A percentile compares a stretch with the other conserved stretches of the same genome.
Conservation (phyloP, 2,329 filamentous ascomycete species). For the Colletotrichum sp. region DNA sequence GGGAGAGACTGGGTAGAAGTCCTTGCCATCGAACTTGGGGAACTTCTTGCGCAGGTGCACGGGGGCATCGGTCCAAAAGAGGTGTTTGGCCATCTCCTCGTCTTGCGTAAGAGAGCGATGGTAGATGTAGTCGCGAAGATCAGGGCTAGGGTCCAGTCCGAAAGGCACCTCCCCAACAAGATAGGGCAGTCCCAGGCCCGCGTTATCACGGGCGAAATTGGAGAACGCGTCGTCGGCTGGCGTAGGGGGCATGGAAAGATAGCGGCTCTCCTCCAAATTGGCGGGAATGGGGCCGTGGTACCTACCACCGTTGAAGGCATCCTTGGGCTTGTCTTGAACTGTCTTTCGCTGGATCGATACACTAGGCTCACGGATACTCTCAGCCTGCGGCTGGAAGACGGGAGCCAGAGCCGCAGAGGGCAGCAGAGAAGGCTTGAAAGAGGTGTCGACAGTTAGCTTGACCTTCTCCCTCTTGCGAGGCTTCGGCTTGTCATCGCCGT, state of each 20-base stretch:
- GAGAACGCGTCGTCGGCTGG: constrained; percentile 9
- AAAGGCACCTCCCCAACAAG: constrained; percentile 57
- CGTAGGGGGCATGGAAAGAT: constrained; percentile 7
- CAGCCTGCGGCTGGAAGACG: constrained; percentile 49
- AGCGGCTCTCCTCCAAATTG: background rate
- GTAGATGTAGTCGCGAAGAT: constrained; percentile 58
- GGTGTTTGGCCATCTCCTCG: constrained; percentile 61
- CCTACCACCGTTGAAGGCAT: background rate
- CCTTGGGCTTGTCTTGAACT: background rate
- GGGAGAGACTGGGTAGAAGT: constrained; percentile 66
- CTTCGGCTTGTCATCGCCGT: background rate
- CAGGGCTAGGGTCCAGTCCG: constrained; percentile 45
- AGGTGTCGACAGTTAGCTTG: constrained; percentile 12
- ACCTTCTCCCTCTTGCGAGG: constrained; percentile 3
- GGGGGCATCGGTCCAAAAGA: constrained; percentile 66
- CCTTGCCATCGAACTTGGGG: constrained; percentile 69
- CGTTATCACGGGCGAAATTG: constrained; percentile 16
- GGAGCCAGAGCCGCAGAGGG: constrained; percentile 54
- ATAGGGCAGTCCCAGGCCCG: constrained; percentile 47
- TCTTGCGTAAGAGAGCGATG: constrained; percentile 61
- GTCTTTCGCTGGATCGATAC: background rate
- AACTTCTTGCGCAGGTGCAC: constrained; percentile 55
- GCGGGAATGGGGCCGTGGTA: constrained; percentile 1
- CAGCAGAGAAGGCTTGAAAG: constrained; percentile 38
- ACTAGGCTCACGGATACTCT: background rate